Percentiles rank a stretch among this genome's conserved stretches.
Conservation (phyloP, 2,329 filamentous ascomycete species). For the Pezicula rhizophila region DNA sequence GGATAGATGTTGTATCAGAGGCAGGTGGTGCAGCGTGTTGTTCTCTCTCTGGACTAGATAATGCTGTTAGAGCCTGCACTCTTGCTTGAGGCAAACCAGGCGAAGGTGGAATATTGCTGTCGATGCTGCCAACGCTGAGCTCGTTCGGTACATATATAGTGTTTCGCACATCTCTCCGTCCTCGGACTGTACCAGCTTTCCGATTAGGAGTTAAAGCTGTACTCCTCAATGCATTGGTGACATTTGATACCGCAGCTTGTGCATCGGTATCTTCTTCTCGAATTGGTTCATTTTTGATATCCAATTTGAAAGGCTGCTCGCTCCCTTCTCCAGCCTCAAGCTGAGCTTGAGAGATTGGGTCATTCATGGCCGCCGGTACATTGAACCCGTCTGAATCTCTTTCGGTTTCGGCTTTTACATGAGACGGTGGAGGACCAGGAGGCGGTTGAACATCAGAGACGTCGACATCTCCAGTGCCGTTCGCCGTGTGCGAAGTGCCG, state of each 20-base stretch:
- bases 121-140: constrained; percentile 14
- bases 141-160: constrained; percentile 64
- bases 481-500: constrained; percentile 32
- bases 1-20: constrained; percentile 86
- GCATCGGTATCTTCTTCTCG: constrained; percentile 71
- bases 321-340: constrained; percentile 51
- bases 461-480: constrained; percentile 41
- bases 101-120: constrained; percentile 21
- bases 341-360: constrained; percentile 68
- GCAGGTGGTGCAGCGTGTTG: constrained; percentile 41
- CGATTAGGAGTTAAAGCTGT: constrained; percentile 58
- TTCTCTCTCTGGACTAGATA: constrained; percentile 52
- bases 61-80: constrained; percentile 44
- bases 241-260: constrained; percentile 67
- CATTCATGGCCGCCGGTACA: constrained; percentile 57
- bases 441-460: constrained; percentile 46
- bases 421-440: constrained; percentile 39
- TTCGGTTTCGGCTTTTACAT: constrained; percentile 29
- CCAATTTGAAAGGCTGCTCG: constrained; percentile 71
- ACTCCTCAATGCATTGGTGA: constrained; percentile 65
- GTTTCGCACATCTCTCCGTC: constrained; percentile 85
- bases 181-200: constrained; percentile 71
- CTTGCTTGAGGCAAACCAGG: constrained; percentile 29
- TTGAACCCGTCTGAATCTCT: constrained; percentile 74
- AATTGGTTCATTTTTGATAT: constrained; percentile 72